Evolutionary conservation across 495 filamentous ascomycete species (phyloP), one percentile per base, ranked within the genome.

Genomic region (Aspergillus cavernicola): DNA sequence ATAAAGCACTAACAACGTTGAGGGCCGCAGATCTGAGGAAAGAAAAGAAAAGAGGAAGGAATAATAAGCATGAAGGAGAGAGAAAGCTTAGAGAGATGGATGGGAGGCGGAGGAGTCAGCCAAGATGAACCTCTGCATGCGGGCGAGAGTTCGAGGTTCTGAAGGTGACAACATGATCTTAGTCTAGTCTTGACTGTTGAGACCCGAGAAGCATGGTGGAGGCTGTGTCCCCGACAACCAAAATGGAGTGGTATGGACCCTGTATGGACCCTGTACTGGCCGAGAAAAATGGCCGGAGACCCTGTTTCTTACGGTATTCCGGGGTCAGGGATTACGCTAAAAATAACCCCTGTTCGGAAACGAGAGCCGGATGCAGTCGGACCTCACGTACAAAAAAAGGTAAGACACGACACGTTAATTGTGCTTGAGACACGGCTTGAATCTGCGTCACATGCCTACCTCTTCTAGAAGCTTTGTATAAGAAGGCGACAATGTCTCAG

Each of bases 181-280:
- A 26, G n/a, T n/a, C n/a, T n/a, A n/a, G n/a, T n/a, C n/a, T n/a
- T n/a, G n/a, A n/a, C n/a, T n/a, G n/a, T n/a, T n/a, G n/a, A n/a
- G n/a, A n/a, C n/a, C n/a, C n/a, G n/a, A n/a, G n/a, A n/a, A n/a
- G n/a, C n/a, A n/a, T n/a, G n/a, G 56, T 55, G 52, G 56, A 56
- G 60, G 55, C 56, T 55, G 60, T 63, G 60, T 42, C 60, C 60
- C 56, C 35, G 60, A 59, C 60, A 57, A 63, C 60, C 50, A 53
- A 33, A 19, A 32, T 6, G 20, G 15, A 31, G 20, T 10, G 10
- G 19, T 47, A 47, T 3, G 19, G 44, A 35, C 31, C 23, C 47
- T 39, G 47, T 39, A 50, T 28, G 24, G 41, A 28, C 23, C 41
- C 41, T 43, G 41, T 43, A 7, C 4, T 16, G 38, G 38, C 38